Evolutionary conservation across 1,284 basidiomycete genomes (phyloP), one percentile per base, ranked within the genome.

Genomic region (Sporisorium graminicola): DNA sequence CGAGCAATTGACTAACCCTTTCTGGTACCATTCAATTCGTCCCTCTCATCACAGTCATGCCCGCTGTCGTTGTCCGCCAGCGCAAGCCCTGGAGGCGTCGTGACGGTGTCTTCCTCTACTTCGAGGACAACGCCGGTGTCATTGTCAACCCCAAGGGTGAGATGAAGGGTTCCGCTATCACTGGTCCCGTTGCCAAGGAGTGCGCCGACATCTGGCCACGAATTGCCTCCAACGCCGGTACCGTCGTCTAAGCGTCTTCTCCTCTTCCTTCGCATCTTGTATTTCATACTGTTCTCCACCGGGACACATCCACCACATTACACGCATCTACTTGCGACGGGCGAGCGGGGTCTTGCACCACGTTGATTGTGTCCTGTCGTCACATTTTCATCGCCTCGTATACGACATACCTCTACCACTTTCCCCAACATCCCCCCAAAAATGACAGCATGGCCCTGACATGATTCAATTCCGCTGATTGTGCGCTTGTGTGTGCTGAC

Each of bases 31-130:
- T 46, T 44, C 55, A 62, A 44, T 62, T 75, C 22, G 2, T 33
- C n/a, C 31, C 16, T 33, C 40, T 9, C 13, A 42, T 14, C 49
- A 20, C 81, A 95, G 95, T 97, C 73, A 95, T 98, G 94, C 95
- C 95, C 85, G 92, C 93, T 81, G 93, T 99, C 82, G 92, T 99
- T 85, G 91, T 98, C 85, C 94, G 96, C 80, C 97, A 99, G 89
- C 93, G 96, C 87, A 99, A 99, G 89, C 91, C 96, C 74, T 99
- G 96, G 96, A 92, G 97, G 86, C 90, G 96, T 89, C 91, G 91
- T 88, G 96, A 99, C 86, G 96, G 96, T 88, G 93, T 98, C 79
- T 98, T 98, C 92, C 92, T 99, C 86, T 98, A 98, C 91, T 99
- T 99, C 82, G 96, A 96, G 92, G 95, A 83, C 80, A 85, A 83